Evolutionary conservation across 2,329 filamentous ascomycete species (phyloP), one percentile per base, ranked within the genome.

Genomic region (Dothistroma pini): DNA sequence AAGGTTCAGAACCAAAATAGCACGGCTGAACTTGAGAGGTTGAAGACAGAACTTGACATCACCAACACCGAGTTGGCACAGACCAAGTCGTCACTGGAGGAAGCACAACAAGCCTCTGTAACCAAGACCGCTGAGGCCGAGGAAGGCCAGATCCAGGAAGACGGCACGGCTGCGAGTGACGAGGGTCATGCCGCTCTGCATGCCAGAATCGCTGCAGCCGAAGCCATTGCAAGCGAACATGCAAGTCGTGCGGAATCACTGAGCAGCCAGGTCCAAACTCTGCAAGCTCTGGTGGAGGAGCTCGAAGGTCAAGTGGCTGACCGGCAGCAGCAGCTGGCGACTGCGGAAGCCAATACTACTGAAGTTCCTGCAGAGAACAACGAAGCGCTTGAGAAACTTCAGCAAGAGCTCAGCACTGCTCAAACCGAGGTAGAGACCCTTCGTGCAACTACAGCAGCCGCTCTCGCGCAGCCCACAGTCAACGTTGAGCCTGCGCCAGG

Each of bases 31-130:
- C 62, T 72, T 8, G 54, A 66, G 29, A 65, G 70, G 57, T 65
- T 63, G 5, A 63, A 68, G 32, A 63, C 65, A 12, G 62, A 66
- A 11, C 53, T 67, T 4, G 58, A 57, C 1, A 49, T 54, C 9
- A 52, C 56, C 19, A 69, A 69, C 35, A 51, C 57, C 44, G 86
- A 93, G 69, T 78, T 96, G 12, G 81, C 87, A 56, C 78, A 80
- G 10, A 83, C 83, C 0, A 83, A 86, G 58, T 78, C 82, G 6
- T 86, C 91, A 68, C 81, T 89, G 50, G 89, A 91, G 58, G 80
- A 84, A 63, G 84, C 85, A 10, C 74, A 84, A 35, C 29, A 53
- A 53, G 78, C 80, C 29, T 76, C 77, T 50, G 73, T 76, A 6
- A 2, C 63, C 38, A 68, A 64, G 57, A 52, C 51, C 74, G 65